Percentiles rank a stretch among this genome's conserved stretches.
phyloP scores from a whole-genome alignment of 345 rosid species.

The Sisymbrium irio region DNA sequence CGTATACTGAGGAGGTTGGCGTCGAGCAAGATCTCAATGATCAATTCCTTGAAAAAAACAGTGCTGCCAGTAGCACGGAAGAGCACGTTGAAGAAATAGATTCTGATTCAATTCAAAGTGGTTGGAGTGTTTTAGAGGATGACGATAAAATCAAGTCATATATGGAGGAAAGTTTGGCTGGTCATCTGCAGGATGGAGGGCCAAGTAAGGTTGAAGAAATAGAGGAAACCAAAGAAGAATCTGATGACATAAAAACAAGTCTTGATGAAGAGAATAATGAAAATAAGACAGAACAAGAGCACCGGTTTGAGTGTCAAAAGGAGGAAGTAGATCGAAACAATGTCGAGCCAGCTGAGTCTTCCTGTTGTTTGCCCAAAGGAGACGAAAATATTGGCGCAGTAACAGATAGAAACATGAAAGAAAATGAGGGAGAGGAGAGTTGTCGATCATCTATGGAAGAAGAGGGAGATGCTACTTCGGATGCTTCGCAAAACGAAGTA shows the following conservation, averaged over 20 bases:
- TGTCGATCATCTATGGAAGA: slow-evolving; percentile 38
- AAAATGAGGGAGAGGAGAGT: slow-evolving; percentile 39
- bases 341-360: slow-evolving; percentile 32
- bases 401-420: slow-evolving; percentile 29
- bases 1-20: slow-evolving; percentile 32
- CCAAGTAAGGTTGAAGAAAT: slow-evolving; percentile 36
- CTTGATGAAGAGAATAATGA: slow-evolving; percentile 20
- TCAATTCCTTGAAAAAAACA: slow-evolving; percentile 31
- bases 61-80: slow-evolving; percentile 30
- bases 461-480: slow-evolving; percentile 42
- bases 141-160: slow-evolving; percentile 18
- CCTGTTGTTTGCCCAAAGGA: slow-evolving; percentile 33
- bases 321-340: slow-evolving; percentile 25
- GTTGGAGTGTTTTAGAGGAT: slow-evolving; percentile 36
- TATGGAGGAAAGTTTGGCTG: slow-evolving; percentile 13
- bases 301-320: slow-evolving; percentile 20
- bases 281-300: slow-evolving; percentile 20
- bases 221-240: slow-evolving; percentile 28
- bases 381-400: slow-evolving; percentile 30
- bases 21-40: slow-evolving; percentile 38
- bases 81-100: slow-evolving; percentile 42
- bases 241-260: slow-evolving; percentile 20
- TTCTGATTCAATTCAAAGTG: slow-evolving; percentile 40
- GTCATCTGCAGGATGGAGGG: slow-evolving; percentile 33
- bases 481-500: slow-evolving; percentile 40